phyloP scores from a whole-genome alignment of 2,329 filamentous ascomycete species.

The Penicillium sclerotigenum region DNA sequence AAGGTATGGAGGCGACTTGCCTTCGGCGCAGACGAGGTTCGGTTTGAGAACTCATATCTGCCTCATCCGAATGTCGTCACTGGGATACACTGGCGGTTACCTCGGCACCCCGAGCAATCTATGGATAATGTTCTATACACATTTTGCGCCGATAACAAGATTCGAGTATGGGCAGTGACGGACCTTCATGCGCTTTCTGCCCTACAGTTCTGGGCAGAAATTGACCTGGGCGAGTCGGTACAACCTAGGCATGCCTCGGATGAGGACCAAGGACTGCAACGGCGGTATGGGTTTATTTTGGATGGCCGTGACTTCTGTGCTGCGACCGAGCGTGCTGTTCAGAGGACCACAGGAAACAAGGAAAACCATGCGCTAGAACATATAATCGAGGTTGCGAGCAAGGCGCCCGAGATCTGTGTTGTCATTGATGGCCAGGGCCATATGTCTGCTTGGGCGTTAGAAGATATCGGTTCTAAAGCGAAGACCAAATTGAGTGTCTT shows the following conservation, averaged over 20 bases:
- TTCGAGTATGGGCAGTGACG: conserved; percentile 79
- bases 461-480: conserved; percentile 73
- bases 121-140: conserved; percentile 89
- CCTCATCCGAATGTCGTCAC: conserved; percentile 80
- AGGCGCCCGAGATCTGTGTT: conserved; percentile 81
- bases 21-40: conserved; percentile 76
- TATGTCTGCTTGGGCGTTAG: conserved; percentile 89
- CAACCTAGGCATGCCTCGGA: conserved; percentile 51
- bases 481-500: conserved; percentile 69
- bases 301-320: conserved; percentile 75
- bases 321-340: conserved; percentile 73
- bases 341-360: conserved; percentile 57
- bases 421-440: conserved; percentile 78
- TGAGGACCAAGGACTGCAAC: conserved; percentile 36
- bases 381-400: conserved; percentile 79
- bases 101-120: conserved; percentile 71
- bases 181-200: conserved; percentile 69
- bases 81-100: conserved; percentile 78
- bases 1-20: conserved; percentile 90
- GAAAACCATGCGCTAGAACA: conserved; percentile 75
- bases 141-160: conserved; percentile 72
- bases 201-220: conserved; percentile 73
- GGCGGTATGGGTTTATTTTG: conserved; percentile 74
- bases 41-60: conserved; percentile 88
- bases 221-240: conserved; percentile 73